Percentiles rank a stretch among this genome's conserved stretches.
Conservation (phyloP, 352 stramenopile genomes). For the Phytophthora parvispora region DNA sequence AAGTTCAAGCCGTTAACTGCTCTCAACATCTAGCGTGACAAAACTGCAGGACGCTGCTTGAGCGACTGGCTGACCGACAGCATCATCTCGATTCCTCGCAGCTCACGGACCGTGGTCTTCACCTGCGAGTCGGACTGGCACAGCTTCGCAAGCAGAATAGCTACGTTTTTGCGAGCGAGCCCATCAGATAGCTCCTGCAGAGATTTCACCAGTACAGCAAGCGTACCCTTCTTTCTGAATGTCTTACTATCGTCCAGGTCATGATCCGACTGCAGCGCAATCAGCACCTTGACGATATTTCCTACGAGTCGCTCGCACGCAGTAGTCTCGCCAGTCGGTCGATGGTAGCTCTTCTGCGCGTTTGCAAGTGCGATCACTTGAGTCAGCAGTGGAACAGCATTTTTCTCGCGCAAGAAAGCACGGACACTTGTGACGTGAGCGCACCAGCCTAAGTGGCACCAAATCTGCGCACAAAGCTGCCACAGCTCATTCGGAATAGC, state of each 20-base stretch:
- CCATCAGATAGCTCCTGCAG: constrained; percentile 61
- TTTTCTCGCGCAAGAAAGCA: constrained; percentile 48
- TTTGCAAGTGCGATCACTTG: constrained; percentile 53
- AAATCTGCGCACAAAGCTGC: constrained; percentile 77
- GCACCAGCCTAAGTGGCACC: constrained; percentile 80
- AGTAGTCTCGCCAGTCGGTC: constrained; percentile 16
- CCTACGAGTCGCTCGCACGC: constrained; percentile 64
- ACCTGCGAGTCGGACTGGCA: constrained; percentile 58
- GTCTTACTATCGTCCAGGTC: constrained; percentile 13
- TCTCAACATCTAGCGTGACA: not conserved
- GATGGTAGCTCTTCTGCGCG: constrained; percentile 27
- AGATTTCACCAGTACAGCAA: constrained; percentile 52
- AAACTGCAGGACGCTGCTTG: constrained; percentile 12
- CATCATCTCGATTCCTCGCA: constrained; percentile 89
- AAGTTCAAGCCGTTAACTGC: not conserved
- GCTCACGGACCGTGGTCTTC: constrained; percentile 62
- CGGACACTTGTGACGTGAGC: constrained; percentile 36
- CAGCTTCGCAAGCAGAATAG: constrained; percentile 79
- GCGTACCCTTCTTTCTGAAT: constrained; percentile 35
- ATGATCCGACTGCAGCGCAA: constrained; percentile 47
- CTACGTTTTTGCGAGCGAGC: constrained; percentile 77
- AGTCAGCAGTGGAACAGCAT: constrained; percentile 44
- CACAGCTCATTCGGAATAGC: constrained; percentile 42
- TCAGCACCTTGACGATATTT: constrained; percentile 79
- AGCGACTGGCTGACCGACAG: constrained; percentile 68